phyloP scores from a whole-genome alignment of 1,284 basidiomycete species.

The Chiua sp. region DNA sequence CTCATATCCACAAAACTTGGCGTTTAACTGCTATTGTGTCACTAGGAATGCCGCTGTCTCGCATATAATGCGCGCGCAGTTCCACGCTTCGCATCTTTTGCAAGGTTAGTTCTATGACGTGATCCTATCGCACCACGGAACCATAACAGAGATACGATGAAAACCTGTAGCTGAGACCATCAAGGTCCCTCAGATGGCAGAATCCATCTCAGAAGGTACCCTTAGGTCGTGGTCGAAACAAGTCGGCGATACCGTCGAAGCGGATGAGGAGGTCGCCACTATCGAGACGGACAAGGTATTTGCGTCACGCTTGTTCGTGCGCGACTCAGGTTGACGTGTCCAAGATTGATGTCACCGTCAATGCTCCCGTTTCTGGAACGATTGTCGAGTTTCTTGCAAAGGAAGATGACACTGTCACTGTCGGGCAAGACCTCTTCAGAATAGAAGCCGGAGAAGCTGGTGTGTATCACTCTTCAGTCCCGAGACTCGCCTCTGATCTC shows the following conservation, averaged over 20 bases:
- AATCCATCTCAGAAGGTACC: constrained; percentile 98
- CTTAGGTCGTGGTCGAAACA: constrained; percentile 96
- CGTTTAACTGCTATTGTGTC: constrained; percentile 1
- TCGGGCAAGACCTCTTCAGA: constrained; percentile 95
- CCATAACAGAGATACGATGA: constrained; percentile 15
- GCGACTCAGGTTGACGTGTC: constrained; percentile 8
- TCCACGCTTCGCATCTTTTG: constrained; percentile 71
- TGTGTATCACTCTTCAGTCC: constrained; percentile 37
- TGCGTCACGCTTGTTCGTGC: background rate
- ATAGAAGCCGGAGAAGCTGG: constrained; percentile 86
- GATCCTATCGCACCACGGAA: constrained; percentile 3
- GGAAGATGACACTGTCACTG: constrained; percentile 94
- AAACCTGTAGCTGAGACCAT: constrained; percentile 74
- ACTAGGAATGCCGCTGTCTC: constrained; percentile 52
- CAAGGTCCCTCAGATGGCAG: constrained; percentile 99
- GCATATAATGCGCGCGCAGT: constrained; percentile 59
- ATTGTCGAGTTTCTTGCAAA: constrained; percentile 88
- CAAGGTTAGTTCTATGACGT: constrained; percentile 55
- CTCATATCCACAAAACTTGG: background rate
- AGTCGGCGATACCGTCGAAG: constrained; percentile 90
- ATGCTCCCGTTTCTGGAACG: constrained; percentile 89
- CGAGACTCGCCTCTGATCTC: background rate
- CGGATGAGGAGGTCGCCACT: constrained; percentile 96
- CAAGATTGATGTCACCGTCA: constrained; percentile 97
- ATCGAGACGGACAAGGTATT: constrained; percentile 98